Conservation (phyloP, 1,139 yeast genomes). For the Zygoascus hellenicus region DNA sequence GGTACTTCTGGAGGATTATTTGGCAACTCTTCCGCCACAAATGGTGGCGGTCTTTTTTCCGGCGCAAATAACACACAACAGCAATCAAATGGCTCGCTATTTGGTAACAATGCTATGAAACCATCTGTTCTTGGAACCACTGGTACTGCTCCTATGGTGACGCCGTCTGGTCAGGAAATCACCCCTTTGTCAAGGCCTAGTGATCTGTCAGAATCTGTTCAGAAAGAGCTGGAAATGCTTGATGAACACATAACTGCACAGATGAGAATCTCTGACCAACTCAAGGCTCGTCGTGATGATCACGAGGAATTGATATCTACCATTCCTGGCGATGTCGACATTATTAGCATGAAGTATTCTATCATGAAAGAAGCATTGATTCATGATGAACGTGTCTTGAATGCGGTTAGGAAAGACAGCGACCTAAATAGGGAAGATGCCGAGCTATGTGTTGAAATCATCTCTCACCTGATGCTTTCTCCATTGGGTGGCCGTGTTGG, state of each 20-base stretch:
- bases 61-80: neutral
- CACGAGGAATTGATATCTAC: slow-evolving; percentile 70
- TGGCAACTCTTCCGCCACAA: slow-evolving; percentile 21
- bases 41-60: neutral
- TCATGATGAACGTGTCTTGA: slow-evolving; percentile 54
- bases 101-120: neutral
- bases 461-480: slow-evolving; percentile 51
- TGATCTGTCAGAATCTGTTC: slow-evolving; percentile 71
- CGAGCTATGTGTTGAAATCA: slow-evolving; percentile 58
- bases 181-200: slow-evolving; percentile 76
- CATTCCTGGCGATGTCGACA: slow-evolving; percentile 79
- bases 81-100: neutral
- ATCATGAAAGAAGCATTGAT: slow-evolving; percentile 67
- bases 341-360: slow-evolving; percentile 55
- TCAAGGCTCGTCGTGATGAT: slow-evolving; percentile 55
- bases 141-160: slow-evolving; percentile 29
- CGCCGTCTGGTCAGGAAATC: slow-evolving; percentile 26
- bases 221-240: slow-evolving; percentile 72
- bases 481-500: slow-evolving; percentile 15
- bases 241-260: slow-evolving; percentile 83
- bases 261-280: slow-evolving; percentile 72
- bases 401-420: slow-evolving; percentile 37
- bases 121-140: slow-evolving; percentile 2
- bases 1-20: slow-evolving; percentile 25
- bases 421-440: slow-evolving; percentile 50